A percentile compares a stretch with the other conserved stretches of the same genome.
Evolutionary conservation across 73 alveolate genomes (phyloP).

Genomic region (Durusdinium trenchii): DNA sequence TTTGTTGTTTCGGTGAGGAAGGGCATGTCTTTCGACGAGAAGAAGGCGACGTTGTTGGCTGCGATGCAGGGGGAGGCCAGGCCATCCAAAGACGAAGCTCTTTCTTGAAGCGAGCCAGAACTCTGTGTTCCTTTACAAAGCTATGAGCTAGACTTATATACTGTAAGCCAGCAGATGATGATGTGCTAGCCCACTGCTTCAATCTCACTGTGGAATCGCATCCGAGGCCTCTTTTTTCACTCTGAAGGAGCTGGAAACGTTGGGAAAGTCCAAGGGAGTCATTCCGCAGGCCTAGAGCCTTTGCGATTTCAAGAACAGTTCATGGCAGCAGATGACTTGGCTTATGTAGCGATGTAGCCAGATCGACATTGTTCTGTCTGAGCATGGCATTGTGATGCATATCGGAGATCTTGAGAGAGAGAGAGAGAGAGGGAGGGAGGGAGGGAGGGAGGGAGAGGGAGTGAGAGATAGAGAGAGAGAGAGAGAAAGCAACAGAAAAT

Average conservation of each 20-base stretch:
- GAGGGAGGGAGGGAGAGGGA: too few species aligned
- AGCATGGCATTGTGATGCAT: not conserved
- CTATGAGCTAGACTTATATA: not conserved
- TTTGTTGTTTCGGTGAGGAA: conserved; percentile 25
- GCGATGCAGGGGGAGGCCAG: conserved; percentile 95
- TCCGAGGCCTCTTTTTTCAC: conserved; percentile 88
- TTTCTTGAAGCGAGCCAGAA: not conserved
- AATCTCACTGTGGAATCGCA: too few species aligned
- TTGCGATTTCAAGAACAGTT: not conserved
- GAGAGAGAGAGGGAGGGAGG: too few species aligned
- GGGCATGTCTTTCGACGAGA: conserved; percentile 94
- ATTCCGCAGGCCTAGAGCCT: conserved; percentile 55
- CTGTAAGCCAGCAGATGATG: not conserved
- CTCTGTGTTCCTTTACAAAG: not conserved
- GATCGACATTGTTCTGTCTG: not conserved
- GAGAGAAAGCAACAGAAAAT: too few species aligned
- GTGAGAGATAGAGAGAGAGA: too few species aligned
- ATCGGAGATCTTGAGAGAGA: too few species aligned
- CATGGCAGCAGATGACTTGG: too few species aligned
- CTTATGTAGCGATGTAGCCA: not conserved
- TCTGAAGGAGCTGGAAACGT: conserved; percentile 83
- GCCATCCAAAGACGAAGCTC: not conserved
- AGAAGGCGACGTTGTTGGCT: conserved; percentile 83
- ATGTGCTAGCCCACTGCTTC: too few species aligned
- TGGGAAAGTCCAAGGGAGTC: conserved; percentile 88